phyloP scores from a whole-genome alignment of 176 grass and related monocot genomes.

The Luzula sylvatica region DNA sequence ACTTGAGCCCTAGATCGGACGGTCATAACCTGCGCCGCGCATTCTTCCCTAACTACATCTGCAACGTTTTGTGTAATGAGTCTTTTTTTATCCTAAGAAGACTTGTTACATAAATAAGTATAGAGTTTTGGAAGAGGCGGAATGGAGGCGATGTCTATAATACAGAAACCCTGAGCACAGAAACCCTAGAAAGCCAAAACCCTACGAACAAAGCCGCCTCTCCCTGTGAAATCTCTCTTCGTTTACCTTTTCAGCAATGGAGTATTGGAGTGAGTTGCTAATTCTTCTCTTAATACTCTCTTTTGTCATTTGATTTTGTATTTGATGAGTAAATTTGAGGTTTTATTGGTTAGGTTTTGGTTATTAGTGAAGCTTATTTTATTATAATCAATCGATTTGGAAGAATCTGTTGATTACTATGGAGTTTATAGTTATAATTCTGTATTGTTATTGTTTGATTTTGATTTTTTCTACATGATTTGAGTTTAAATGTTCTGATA shows the following conservation, averaged over 20 bases:
- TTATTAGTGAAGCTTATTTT: not conserved
- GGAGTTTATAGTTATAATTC: not conserved
- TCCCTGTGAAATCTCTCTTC: not conserved
- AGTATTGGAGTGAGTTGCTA: slow-evolving; percentile 14
- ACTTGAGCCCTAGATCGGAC: slow-evolving; percentile 5
- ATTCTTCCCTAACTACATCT: not conserved
- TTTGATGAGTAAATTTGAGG: not conserved
- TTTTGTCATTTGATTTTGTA: not conserved
- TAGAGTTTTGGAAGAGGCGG: not conserved
- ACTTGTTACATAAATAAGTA: not conserved
- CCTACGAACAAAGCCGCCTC: slow-evolving; percentile 15
- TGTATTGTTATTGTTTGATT: not conserved
- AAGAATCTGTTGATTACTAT: not conserved
- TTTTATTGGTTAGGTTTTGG: not conserved
- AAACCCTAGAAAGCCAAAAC: slow-evolving; percentile 20
- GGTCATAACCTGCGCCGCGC: not conserved
- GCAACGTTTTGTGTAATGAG: not conserved
- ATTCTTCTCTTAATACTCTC: not conserved
- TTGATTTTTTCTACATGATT: not conserved
- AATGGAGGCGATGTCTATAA: slow-evolving; percentile 11
- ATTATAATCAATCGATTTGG: not conserved
- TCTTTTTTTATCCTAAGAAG: not conserved
- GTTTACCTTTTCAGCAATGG: not conserved
- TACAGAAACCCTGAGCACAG: not conserved
- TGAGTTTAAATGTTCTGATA: not conserved